These are phyloP conservation scores for Rhinocladiella mackenziei DNA, from an alignment of 2,329 filamentous ascomycete genomes.

Conservation along the genomic window DNA sequence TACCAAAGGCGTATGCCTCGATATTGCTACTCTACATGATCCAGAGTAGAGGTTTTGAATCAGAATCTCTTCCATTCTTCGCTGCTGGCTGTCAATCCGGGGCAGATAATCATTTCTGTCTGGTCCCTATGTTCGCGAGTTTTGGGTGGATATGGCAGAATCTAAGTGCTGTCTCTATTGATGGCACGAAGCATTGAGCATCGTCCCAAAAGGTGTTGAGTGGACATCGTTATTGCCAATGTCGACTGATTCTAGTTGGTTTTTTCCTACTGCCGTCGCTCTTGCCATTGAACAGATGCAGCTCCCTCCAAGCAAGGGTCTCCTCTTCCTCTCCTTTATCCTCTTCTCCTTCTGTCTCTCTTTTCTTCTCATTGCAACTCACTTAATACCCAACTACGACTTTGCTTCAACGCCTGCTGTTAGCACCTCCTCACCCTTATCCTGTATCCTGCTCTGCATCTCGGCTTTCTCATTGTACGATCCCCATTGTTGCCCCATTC, in stretches of 20 bases:
- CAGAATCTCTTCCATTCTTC: too few species aligned
- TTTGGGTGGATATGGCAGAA: conserved; percentile 2
- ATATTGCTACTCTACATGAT: too few species aligned
- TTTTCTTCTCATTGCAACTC: conserved; percentile 16
- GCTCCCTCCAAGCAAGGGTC: background rate
- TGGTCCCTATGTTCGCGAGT: too few species aligned
- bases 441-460: conserved; percentile 30
- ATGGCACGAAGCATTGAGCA: conserved; percentile 1
- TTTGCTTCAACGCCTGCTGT: conserved; percentile 28
- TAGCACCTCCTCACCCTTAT: conserved; percentile 28
- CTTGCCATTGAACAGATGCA: conserved; percentile 8
- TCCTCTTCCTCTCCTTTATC: conserved; percentile 10
- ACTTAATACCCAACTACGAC: conserved; percentile 26
- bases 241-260: conserved; percentile 3
- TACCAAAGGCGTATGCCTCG: too few species aligned
- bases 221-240: conserved; percentile 9
- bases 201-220: too few species aligned
- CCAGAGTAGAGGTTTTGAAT: too few species aligned
- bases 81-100: too few species aligned
- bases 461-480: conserved; percentile 31
- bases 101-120: too few species aligned
- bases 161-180: conserved; percentile 5
- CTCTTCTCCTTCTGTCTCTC: conserved; percentile 16
- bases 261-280: conserved; percentile 8
- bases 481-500: conserved; percentile 27